Evolutionary conservation across 441 rosid genomes (phyloP), one percentile per base, ranked within the genome.

Genomic region (Jatropha multifida): DNA sequence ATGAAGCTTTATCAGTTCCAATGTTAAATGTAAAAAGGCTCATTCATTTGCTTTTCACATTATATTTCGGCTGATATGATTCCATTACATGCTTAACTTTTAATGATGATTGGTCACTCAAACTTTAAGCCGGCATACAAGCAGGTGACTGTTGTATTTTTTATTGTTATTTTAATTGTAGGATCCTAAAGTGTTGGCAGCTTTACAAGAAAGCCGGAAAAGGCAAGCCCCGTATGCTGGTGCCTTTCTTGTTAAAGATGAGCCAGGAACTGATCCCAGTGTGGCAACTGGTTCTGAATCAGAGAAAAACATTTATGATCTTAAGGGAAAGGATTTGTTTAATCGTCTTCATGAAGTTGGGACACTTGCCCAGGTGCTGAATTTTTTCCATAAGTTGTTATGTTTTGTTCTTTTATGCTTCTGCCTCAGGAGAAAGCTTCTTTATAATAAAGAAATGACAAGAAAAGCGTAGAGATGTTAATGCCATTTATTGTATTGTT

Each of bases 161-260:
- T 26, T 72, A 13, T 49, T 79, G 56, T 38, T 61, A 26, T 48
- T 37, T 51, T 8, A 48, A 41, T 66, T 78, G 82, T 87, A 96
- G 99, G 98, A 96, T 85, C 94, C 96, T 69, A 92, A 95, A 81
- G 41, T 95, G 77, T 80, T 95, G 59, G 94, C 97, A 78, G 99
- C 99, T 74, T 87, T 94, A 72, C 95, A 92, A 77, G 99, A 96
- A 85, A 88, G 84, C 79, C 85, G 91, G 72, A 96, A 90, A 80
- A 82, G 98, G 79, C 98, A 92, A 80, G 94, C 99, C 69, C 99
- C 99, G 7, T 96, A 96, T 86, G 96, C 94, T 18, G 98, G 99
- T 72, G 97, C 98, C 44, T 94, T 96, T 85, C 98, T 96, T 85
- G 81, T 96, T 52, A 94, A 91, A 86, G 98, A 94, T 84, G 97